Evolutionary conservation across 305 asterid species (phyloP).

Genomic region (Fraxinus sp.): DNA sequence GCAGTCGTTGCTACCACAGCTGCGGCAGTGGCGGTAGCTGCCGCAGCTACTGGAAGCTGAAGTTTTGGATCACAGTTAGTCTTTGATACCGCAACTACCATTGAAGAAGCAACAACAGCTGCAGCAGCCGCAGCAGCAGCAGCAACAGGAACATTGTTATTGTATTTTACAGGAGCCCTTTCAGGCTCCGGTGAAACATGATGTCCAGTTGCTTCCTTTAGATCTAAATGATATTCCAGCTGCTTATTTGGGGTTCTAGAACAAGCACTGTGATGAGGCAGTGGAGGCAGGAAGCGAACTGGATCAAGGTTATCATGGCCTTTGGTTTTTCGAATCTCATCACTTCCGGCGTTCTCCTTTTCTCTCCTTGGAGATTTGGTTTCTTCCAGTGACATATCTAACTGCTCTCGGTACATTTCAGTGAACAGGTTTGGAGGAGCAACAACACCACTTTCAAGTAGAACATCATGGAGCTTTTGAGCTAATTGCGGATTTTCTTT

Average conservation of each 20-base stretch:
- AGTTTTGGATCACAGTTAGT: slow-evolving; percentile 48
- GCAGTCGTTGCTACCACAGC: slow-evolving; percentile 92
- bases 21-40: slow-evolving; percentile 93
- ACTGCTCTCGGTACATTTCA: slow-evolving; percentile 59
- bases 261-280: slow-evolving; percentile 52
- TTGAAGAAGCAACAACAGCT: slow-evolving; percentile 90
- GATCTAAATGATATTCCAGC: slow-evolving; percentile 36
- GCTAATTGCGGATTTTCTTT: slow-evolving; percentile 93
- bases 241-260: slow-evolving; percentile 43
- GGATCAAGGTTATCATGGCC: slow-evolving; percentile 37
- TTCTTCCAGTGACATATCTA: slow-evolving; percentile 36
- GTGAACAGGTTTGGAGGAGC: slow-evolving; percentile 90
- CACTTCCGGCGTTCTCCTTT: slow-evolving; percentile 41
- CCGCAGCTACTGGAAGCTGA: slow-evolving; percentile 89
- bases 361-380: slow-evolving; percentile 40
- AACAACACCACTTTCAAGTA: slow-evolving; percentile 91
- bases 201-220: slow-evolving; percentile 36
- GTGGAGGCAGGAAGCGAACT: slow-evolving; percentile 66
- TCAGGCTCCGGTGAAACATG: slow-evolving; percentile 45
- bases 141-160: slow-evolving; percentile 65
- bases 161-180: slow-evolving; percentile 38
- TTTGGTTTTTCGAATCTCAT: slow-evolving; percentile 33
- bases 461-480: slow-evolving; percentile 90
- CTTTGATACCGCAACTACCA: slow-evolving; percentile 82
- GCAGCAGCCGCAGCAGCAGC: slow-evolving; percentile 91